Base-by-base conservation (phyloP, 2,329 filamentous ascomycete species). In the Coniella vitis region DNA sequence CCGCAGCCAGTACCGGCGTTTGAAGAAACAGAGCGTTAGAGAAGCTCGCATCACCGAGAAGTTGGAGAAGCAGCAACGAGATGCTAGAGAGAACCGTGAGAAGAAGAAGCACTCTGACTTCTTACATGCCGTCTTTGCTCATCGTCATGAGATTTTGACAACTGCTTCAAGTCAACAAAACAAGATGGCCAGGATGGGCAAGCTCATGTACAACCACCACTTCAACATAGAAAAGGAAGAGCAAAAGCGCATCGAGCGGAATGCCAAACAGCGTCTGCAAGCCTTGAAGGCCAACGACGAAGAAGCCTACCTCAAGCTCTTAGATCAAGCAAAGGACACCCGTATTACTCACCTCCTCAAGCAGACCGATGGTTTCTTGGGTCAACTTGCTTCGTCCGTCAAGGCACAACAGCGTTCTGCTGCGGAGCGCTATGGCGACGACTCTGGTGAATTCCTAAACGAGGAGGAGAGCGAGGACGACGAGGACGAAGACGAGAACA, bases 261-360 rank as follows among this genome's bases (percentile, higher is more conserved):
- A 91, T 9, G 93, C 93, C 56, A 98, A 98, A 76, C 93, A 98
- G 69, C 93, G 93, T 96, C 83, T 98, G 57, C 91, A 97, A 69
- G 93, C 93, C 54, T 78, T 98, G 65, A 97, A 96, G 72, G 91
- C 93, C 61, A 95, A 98, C 82, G 93, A 98, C 67, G 93, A 98
- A 72, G 93, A 97, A 71, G 95, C 93, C 1, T 98, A 98, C 66
- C 81, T 98, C 69, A 96, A 96, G 69, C 78, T 98, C 63, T 84
- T 98, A 60, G 93, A 95, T 63, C 91, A 98, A 69, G 93, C 93
- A 61, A 98, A 98, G 75, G 93, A 98, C 73, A 97, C 91, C 35
- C 91, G 93, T 83, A 98, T 98, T 56, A 95, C 93, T 8, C 93
- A 98, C 66, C 73, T 98, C 62, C 84, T 98, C 59, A 89, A 88